Conservation (phyloP, 352 stramenopile genomes). For the Aphanomyces euteiches region DNA sequence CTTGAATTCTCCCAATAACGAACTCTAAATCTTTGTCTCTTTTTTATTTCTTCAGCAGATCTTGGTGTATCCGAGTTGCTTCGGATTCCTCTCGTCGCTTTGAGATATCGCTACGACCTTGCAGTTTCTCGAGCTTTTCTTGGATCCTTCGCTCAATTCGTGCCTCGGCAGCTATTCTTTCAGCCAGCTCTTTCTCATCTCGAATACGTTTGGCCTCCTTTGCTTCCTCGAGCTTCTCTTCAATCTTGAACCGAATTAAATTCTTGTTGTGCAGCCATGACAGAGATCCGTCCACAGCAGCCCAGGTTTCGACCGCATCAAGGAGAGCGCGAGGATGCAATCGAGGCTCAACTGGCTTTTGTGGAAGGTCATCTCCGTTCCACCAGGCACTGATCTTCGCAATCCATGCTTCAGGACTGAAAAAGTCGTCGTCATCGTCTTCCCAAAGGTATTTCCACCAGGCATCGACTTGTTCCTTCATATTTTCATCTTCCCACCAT, state of each 20-base stretch:
- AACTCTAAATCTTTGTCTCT: conserved; percentile 42
- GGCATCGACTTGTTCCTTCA: background rate
- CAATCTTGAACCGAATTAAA: background rate
- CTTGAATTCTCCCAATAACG: conserved; percentile 52
- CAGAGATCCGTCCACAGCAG: background rate
- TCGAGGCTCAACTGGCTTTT: background rate
- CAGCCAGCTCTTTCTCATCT: background rate
- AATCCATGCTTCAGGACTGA: conserved; percentile 2
- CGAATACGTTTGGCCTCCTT: background rate
- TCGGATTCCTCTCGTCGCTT: background rate
- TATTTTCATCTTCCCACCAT: background rate
- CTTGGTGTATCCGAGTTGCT: background rate
- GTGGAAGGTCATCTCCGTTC: background rate
- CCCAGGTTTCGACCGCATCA: background rate
- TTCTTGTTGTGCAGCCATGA: conserved; percentile 11
- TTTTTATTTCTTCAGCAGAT: conserved; percentile 10
- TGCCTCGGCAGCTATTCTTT: background rate
- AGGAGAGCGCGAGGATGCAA: background rate
- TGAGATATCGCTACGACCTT: background rate
- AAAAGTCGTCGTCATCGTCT: conserved; percentile 19
- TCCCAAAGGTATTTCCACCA: conserved; percentile 14
- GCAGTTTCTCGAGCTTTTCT: background rate
- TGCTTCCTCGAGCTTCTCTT: background rate
- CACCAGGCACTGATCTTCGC: background rate
- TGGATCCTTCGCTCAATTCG: background rate